These are phyloP conservation scores for Arabidopsis arenosa DNA, from an alignment of 345 rosid genomes.

Conservation along the genomic window DNA sequence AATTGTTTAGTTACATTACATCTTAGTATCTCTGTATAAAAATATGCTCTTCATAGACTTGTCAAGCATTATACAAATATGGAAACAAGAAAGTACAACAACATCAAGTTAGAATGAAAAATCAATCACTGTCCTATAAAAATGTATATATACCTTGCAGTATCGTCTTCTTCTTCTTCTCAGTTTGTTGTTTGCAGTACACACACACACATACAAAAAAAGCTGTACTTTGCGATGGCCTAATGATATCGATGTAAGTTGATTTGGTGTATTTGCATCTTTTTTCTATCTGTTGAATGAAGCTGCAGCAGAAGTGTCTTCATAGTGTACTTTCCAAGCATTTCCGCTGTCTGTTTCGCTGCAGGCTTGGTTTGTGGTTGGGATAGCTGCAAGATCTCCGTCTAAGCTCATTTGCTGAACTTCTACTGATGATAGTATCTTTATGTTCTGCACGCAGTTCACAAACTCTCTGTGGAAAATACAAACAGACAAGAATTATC, in stretches of 20 bases:
- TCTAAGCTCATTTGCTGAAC: constrained; percentile 97
- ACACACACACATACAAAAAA: neutral
- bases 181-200: constrained; percentile 38
- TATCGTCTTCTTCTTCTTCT: constrained; percentile 39
- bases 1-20: constrained; percentile 22
- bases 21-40: neutral
- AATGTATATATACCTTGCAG: constrained; percentile 39
- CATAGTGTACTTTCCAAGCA: constrained; percentile 85
- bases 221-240: constrained; percentile 34
- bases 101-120: constrained; percentile 38
- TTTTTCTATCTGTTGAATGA: constrained; percentile 68
- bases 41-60: constrained; percentile 17
- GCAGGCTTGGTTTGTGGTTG: constrained; percentile 77
- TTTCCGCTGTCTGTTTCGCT: constrained; percentile 89
- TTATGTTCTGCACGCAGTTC: constrained; percentile 87
- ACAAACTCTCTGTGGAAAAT: constrained; percentile 47
- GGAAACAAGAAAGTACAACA: constrained; percentile 26
- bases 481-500: constrained; percentile 22
- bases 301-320: constrained; percentile 83
- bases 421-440: constrained; percentile 88
- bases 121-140: constrained; percentile 40
- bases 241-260: constrained; percentile 14
- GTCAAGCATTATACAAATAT: constrained; percentile 30
- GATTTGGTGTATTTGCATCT: constrained; percentile 29
- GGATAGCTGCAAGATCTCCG: constrained; percentile 77